Percentiles rank a stretch among this genome's conserved stretches.
These are phyloP conservation scores for Sonneratia alba DNA, from an alignment of 345 rosid genomes.

Conservation along the genomic window DNA sequence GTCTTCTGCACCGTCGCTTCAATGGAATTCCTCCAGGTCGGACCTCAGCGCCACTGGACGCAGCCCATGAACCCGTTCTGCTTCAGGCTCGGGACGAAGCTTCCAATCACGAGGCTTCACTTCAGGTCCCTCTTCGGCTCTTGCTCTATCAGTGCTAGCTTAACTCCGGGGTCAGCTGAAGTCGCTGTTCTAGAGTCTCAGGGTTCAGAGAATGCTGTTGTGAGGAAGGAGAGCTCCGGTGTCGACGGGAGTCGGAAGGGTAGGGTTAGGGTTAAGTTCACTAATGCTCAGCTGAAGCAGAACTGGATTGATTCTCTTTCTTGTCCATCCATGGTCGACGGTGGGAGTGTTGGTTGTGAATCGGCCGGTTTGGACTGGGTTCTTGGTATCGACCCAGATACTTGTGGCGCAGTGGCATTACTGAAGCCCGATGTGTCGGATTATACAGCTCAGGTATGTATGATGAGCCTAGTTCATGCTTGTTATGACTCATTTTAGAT, in stretches of 20 bases:
- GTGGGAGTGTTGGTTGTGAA: neutral
- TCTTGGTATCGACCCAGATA: constrained; percentile 76
- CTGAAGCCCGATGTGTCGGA: constrained; percentile 40
- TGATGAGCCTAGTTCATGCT: neutral
- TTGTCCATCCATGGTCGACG: constrained; percentile 7
- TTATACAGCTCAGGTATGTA: constrained; percentile 51
- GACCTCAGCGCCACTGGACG: neutral
- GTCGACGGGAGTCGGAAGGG: neutral
- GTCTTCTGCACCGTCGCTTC: neutral
- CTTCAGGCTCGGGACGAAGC: constrained; percentile 2
- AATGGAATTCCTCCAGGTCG: constrained; percentile 1
- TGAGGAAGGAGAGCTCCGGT: neutral
- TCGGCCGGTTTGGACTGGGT: constrained; percentile 34
- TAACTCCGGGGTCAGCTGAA: neutral
- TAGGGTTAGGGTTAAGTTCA: constrained; percentile 11
- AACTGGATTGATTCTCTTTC: constrained; percentile 14
- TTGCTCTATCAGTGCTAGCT: neutral
- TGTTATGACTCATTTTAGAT: neutral
- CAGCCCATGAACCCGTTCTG: constrained; percentile 16
- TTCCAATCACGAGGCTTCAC: constrained; percentile 4
- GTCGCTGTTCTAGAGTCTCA: neutral
- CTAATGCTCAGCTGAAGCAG: constrained; percentile 15
- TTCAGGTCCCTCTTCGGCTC: constrained; percentile 11
- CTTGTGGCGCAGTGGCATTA: constrained; percentile 71
- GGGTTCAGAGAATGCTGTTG: neutral